Base-by-base conservation (phyloP, 148 eudicot genomes). In the Rhododendron ferrugineum region DNA sequence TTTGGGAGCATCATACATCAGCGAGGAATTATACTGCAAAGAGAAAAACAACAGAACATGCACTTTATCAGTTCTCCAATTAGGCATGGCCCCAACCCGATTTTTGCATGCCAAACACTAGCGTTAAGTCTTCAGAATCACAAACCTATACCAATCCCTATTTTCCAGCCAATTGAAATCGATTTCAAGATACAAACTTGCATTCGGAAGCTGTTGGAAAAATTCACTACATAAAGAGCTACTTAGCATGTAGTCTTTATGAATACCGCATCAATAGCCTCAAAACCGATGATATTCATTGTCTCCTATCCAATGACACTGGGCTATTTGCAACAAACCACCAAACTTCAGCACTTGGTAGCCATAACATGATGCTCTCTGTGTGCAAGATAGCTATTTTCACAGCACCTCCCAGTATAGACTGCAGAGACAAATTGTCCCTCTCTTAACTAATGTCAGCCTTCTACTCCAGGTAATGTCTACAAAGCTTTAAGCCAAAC, bases 271-370 rank as follows among this genome's bases (percentile, higher is more conserved):
- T 70, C 37, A 64, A 42, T 62, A 62, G 56, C 16, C 42, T 50
- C 20, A 83, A 37, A 16, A 83, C 20, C 46, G 28, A 44, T 26
- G 58, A 82, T 14, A 70, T 44, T 34, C 52, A n/a, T 8, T 4
- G 30, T 62, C 28, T 28, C n/a, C 66, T 37, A 44, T 54, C 40
- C 44, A n/a, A 5, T 16, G 77, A n/a, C n/a, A n/a, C 37, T 26
- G 18, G 15, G 20, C 15, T 3, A 62, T 28, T 60, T 16, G 37
- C 14, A 44, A n/a, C 54, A 26, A 44, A 42, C n/a, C 56, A 40
- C 84, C 84, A 42, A 82, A 11, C 32, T 60, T 82, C 84, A 26
- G 37, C 83, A 80, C 44, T 20, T 15, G 20, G 2, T 80, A 22
- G 16, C 80, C 11, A 22, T 78, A 56, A 58, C n/a, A 44, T 66